These are phyloP conservation scores for Arthrobotrys sphaeroides DNA, from an alignment of 2,329 filamentous ascomycete species.

Conservation along the genomic window DNA sequence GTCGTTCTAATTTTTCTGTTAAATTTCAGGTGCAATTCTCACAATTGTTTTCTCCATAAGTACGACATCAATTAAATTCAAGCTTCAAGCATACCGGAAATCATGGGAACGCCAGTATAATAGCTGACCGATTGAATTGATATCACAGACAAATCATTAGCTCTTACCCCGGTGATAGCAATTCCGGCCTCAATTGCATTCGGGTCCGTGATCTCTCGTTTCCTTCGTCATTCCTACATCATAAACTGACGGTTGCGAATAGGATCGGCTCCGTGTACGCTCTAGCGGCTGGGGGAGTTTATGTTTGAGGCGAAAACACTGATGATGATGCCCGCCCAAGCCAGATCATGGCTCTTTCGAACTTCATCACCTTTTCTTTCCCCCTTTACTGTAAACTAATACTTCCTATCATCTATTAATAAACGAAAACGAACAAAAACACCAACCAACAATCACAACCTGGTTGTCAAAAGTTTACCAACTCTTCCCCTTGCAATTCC, in stretches of 20 bases:
- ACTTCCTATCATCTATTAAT: conserved; percentile 1
- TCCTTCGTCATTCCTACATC: not conserved
- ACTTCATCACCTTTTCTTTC: not conserved
- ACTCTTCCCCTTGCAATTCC: not conserved
- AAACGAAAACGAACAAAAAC: not conserved
- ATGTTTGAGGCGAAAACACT: conserved; percentile 72
- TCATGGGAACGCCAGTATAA: conserved; percentile 25
- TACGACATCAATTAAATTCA: conserved; percentile 63
- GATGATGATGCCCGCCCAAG: conserved; percentile 21
- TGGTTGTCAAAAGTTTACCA: not conserved
- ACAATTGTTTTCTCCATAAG: conserved; percentile 86
- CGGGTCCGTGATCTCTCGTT: conserved; percentile 71
- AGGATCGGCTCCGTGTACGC: conserved; percentile 96
- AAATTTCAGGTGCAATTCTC: conserved; percentile 69
- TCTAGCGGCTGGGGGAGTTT: conserved; percentile 98
- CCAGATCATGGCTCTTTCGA: not conserved
- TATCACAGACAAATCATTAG: conserved; percentile 57
- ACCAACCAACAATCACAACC: not conserved
- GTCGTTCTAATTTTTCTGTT: conserved; percentile 46
- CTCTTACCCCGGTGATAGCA: conserved; percentile 74
- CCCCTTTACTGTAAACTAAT: not conserved
- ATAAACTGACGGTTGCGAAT: conserved; percentile 29
- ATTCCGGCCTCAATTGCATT: conserved; percentile 87
- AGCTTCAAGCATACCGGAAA: conserved; percentile 54
- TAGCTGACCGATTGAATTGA: conserved; percentile 6